phyloP scores from a whole-genome alignment of 164 flowering plant species.

The Platanus orientalis region DNA sequence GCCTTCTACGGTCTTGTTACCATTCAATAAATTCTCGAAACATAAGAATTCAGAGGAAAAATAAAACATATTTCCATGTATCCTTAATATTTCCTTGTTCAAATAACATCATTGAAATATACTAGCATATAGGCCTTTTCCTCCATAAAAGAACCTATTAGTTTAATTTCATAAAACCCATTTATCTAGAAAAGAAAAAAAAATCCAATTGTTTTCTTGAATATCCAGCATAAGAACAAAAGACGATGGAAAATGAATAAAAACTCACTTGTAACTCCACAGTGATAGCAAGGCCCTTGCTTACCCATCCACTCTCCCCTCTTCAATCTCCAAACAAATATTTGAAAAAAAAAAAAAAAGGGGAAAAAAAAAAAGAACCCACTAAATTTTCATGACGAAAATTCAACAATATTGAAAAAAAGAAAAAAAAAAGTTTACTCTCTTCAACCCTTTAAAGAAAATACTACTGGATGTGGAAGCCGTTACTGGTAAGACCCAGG shows the following conservation, averaged over 20 bases:
- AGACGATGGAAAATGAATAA: slow-evolving; percentile 23
- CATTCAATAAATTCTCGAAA: background rate
- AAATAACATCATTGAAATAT: slow-evolving; percentile 7
- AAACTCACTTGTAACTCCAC: slow-evolving; percentile 99
- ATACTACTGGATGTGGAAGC: slow-evolving; percentile 17
- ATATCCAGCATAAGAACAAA: slow-evolving; percentile 8
- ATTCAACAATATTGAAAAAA: background rate
- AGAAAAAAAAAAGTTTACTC: slow-evolving; percentile 3
- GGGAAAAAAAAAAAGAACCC: slow-evolving; percentile 6
- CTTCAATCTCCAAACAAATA: slow-evolving; percentile 5
- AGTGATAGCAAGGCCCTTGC: slow-evolving; percentile 98
- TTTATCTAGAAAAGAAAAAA: slow-evolving; percentile 16
- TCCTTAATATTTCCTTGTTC: slow-evolving; percentile 2
- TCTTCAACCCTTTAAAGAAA: slow-evolving; percentile 14
- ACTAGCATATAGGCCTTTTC: slow-evolving; percentile 11
- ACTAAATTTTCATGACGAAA: slow-evolving; percentile 1
- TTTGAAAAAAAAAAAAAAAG: slow-evolving; percentile 8
- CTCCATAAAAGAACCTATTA: slow-evolving; percentile 2
- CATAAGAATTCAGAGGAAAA: background rate
- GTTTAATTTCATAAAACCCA: background rate
- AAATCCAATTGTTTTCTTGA: slow-evolving; percentile 8
- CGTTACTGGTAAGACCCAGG: slow-evolving; percentile 34
- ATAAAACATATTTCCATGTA: slow-evolving; percentile 1
- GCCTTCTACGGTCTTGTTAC: background rate
- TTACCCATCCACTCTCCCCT: slow-evolving; percentile 63